These are phyloP conservation scores for Ogataea trehalophila DNA, from an alignment of 805 yeast genomes.

Conservation along the genomic window DNA sequence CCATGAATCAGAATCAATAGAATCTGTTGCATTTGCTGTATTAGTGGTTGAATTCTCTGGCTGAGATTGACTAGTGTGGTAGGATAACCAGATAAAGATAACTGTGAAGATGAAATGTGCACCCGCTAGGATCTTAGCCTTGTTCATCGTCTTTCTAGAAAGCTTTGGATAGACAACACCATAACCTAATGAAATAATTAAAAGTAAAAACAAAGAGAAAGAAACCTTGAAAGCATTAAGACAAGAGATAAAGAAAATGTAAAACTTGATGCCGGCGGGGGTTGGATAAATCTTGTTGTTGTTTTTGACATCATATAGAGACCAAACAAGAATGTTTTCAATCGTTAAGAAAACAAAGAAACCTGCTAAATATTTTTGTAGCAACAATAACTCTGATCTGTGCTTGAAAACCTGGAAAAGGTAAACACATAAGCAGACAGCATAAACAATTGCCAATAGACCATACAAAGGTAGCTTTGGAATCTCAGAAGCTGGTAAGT, in stretches of 20 bases:
- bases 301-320: constrained; percentile 82
- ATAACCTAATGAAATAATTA: constrained; percentile 86
- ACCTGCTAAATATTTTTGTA: constrained; percentile 86
- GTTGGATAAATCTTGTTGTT: constrained; percentile 34
- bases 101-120: constrained; percentile 52
- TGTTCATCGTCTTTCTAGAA: constrained; percentile 68
- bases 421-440: constrained; percentile 75
- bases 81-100: constrained; percentile 46
- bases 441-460: constrained; percentile 75
- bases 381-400: constrained; percentile 79
- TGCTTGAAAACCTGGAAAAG: constrained; percentile 81
- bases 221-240: constrained; percentile 79
- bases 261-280: constrained; percentile 51
- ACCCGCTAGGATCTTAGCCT: constrained; percentile 55
- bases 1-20: constrained; percentile 44
- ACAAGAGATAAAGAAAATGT: constrained; percentile 72
- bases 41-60: constrained; percentile 30
- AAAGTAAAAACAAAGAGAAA: constrained; percentile 79
- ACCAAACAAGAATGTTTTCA: constrained; percentile 87
- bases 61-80: constrained; percentile 30
- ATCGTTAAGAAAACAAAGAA: constrained; percentile 76
- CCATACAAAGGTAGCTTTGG: constrained; percentile 91
- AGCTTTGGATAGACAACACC: constrained; percentile 90
- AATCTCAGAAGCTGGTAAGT: constrained; percentile 82
- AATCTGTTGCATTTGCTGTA: constrained; percentile 40